These are phyloP conservation scores for Neonectria faginata DNA, from an alignment of 2,329 filamentous ascomycete species.

Conservation along the genomic window DNA sequence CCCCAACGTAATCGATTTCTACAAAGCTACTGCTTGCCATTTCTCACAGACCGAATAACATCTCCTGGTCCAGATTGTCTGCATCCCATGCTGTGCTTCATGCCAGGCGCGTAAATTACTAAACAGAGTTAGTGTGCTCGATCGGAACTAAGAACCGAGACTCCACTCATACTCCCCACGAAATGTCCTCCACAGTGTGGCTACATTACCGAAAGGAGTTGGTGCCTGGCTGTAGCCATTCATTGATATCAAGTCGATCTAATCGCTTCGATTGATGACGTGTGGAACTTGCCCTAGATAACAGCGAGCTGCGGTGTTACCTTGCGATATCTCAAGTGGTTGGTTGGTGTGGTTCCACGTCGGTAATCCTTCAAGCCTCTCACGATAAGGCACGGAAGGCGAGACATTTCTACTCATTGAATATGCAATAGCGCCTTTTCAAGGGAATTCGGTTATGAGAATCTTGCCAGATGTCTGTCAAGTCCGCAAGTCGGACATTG, in stretches of 20 bases:
- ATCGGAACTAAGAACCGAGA: constrained; percentile 5
- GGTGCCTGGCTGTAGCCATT: background rate
- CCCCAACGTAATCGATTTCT: background rate
- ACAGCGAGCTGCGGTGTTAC: background rate
- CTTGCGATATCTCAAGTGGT: background rate
- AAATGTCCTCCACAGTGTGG: constrained; percentile 37
- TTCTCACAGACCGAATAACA: background rate
- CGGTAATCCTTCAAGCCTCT: background rate
- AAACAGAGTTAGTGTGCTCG: constrained; percentile 32
- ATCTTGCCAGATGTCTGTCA: background rate
- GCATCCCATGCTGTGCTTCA: constrained; percentile 14
- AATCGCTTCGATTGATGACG: background rate
- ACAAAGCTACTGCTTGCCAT: background rate
- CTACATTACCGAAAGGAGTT: constrained; percentile 41
- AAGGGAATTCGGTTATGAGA: background rate
- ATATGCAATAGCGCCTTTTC: background rate
- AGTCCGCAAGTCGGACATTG: background rate
- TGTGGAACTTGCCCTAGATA: background rate
- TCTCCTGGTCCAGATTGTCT: background rate
- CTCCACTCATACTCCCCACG: constrained; percentile 1
- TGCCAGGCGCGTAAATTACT: constrained; percentile 36
- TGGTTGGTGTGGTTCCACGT: background rate
- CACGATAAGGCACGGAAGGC: background rate
- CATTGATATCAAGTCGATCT: background rate
- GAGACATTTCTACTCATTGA: background rate